Evolutionary conservation across 1,284 basidiomycete species (phyloP).

Genomic region (Mycena citricolor): DNA sequence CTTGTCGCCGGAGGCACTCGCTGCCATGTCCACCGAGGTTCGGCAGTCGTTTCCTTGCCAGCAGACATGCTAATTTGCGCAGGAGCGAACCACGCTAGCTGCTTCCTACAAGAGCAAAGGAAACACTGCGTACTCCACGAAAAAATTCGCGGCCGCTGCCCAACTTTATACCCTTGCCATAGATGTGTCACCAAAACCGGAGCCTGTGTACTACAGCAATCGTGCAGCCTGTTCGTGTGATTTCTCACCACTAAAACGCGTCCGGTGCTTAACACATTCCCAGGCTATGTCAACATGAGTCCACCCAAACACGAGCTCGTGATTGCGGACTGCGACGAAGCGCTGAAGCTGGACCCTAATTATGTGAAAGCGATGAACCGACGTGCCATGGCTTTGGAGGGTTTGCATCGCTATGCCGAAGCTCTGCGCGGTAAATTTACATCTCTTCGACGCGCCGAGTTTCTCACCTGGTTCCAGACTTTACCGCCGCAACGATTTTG

Average conservation of each 20-base stretch:
- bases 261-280: slow-evolving; percentile 3
- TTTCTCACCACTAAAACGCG: slow-evolving; percentile 2
- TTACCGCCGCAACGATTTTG: slow-evolving; percentile 93
- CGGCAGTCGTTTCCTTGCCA: slow-evolving; percentile 20
- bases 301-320: slow-evolving; percentile 84
- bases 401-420: slow-evolving; percentile 73
- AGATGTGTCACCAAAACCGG: slow-evolving; percentile 77
- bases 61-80: slow-evolving; percentile 5
- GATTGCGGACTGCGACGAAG: slow-evolving; percentile 89
- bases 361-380: slow-evolving; percentile 98
- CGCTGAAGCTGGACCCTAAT: slow-evolving; percentile 79
- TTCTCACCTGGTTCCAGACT: slow-evolving; percentile 78
- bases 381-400: slow-evolving; percentile 84
- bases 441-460: neutral
- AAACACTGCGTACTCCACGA: slow-evolving; percentile 85
- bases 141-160: slow-evolving; percentile 77
- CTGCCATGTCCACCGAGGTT: slow-evolving; percentile 57
- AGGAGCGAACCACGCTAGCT: slow-evolving; percentile 80
- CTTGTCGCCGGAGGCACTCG: slow-evolving; percentile 56
- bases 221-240: slow-evolving; percentile 84
- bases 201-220: slow-evolving; percentile 97
- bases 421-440: slow-evolving; percentile 68
- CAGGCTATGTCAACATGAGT: slow-evolving; percentile 90
- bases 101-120: slow-evolving; percentile 85
- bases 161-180: slow-evolving; percentile 93